Evolutionary conservation across 768 basidiomycete genomes (phyloP), one percentile per base, ranked within the genome.

Genomic region (Suillus alpinus): DNA sequence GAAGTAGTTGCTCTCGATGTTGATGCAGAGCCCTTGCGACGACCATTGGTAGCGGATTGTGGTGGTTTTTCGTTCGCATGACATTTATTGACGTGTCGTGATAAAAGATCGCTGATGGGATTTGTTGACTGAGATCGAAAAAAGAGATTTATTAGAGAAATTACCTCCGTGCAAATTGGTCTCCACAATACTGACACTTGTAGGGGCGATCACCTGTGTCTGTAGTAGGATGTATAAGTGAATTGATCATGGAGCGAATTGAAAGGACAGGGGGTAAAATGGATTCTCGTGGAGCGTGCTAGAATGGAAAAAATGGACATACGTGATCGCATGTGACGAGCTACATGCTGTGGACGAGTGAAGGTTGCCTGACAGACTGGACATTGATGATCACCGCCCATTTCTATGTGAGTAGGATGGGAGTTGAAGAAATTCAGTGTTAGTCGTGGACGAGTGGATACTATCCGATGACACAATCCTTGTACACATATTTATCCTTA

Each of bases 191-290:
- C 68, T 87, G 87, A 67, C 92, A 94, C 69, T 91, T 92, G 81
- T 94, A 94, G 9, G 92, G 92, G 47, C 92, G 81, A 79, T 94
- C 92, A 60, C 92, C 92, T 41, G 92, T 94, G 75, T 94, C 92
- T 93, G 76, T 41, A 56, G 57, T 41, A 36, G 53, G 46, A 52
- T 53, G 49, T 51, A 56, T 29, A 26, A 62, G 57, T 64, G 58
- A 59, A 65, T 59, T 59, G 59, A 58, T 60, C 62, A 68, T 29
- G 59, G 59, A 59, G 57, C 29, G 23, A 31, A 65, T 52, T 52
- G 57, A 56, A 59, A 64, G 52, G 50, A 58, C 44, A 55, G 37
- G 37, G 59, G 43, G n/a, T n/a, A n/a, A n/a, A n/a, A n/a, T n/a
- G n/a, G n/a, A n/a, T n/a, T n/a, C n/a, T n/a, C n/a, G n/a, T n/a